These are phyloP conservation scores for Achaetomium macrosporum DNA, from an alignment of 2,329 filamentous ascomycete species.

Conservation along the genomic window DNA sequence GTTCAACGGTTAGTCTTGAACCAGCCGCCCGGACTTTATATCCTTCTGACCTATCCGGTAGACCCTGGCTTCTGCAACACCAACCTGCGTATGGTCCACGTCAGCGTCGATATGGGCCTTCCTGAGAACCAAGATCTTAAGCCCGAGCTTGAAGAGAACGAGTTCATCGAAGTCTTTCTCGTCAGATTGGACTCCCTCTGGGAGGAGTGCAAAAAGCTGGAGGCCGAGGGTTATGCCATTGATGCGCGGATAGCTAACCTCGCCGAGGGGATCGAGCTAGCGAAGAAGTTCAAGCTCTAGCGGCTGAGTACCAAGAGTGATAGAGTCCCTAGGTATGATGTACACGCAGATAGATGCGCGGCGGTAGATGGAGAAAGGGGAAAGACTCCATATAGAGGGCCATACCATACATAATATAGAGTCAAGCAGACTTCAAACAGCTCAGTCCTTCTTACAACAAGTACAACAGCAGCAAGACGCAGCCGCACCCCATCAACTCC, in stretches of 20 bases:
- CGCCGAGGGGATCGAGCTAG: constrained; percentile 71
- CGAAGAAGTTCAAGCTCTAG: constrained; percentile 47
- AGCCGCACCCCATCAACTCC: constrained; percentile 55
- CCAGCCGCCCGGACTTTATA: not conserved
- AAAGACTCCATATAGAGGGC: not conserved
- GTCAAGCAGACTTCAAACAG: constrained; percentile 32
- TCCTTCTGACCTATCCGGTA: constrained; percentile 19
- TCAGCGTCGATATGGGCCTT: constrained; percentile 62
- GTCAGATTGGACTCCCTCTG: constrained; percentile 60
- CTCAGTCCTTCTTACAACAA: constrained; percentile 54
- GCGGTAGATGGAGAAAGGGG: too few species aligned
- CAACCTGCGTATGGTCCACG: constrained; percentile 64
- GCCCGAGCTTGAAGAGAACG: constrained; percentile 68
- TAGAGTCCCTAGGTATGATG: not conserved
- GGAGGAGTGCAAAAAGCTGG: constrained; percentile 59
- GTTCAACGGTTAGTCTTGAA: constrained; percentile 45
- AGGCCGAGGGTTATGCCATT: constrained; percentile 67
- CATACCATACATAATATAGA: not conserved
- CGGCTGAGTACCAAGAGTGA: not conserved
- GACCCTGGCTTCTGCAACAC: constrained; percentile 63
- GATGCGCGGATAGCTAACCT: constrained; percentile 73
- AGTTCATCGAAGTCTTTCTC: constrained; percentile 76
- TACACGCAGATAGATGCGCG: not conserved
- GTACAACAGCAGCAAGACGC: constrained; percentile 51
- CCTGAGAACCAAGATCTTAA: constrained; percentile 64